Conservation (phyloP, 208 protist species). For the Acanthamoeba triangularis region DNA sequence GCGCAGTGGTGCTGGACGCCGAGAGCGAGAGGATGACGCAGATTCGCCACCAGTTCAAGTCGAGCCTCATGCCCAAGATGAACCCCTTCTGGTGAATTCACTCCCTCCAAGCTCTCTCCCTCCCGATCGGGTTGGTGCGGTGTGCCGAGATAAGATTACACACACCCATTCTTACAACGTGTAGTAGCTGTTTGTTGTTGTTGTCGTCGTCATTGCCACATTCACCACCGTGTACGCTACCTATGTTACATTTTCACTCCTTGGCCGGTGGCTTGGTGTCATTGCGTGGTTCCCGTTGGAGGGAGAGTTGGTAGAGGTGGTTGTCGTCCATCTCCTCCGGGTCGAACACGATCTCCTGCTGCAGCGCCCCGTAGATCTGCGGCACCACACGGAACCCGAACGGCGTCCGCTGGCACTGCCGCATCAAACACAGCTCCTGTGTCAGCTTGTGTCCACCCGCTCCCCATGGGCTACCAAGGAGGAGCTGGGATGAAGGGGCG, state of each 20-base stretch:
- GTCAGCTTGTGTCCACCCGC: too few relatives aligned
- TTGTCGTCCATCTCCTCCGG: background rate
- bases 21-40: slow-evolving; percentile 20
- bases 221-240: too few relatives aligned
- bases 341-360: slow-evolving; percentile 13
- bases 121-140: too few relatives aligned
- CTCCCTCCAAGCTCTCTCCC: background rate
- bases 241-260: too few relatives aligned
- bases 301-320: slow-evolving; percentile 22
- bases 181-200: too few relatives aligned
- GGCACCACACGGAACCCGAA: slow-evolving; percentile 1
- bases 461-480: too few relatives aligned
- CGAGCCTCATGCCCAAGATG: slow-evolving; percentile 33
- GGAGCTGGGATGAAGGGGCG: background rate
- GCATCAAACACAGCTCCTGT: too few relatives aligned
- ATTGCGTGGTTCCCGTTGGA: background rate
- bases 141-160: too few relatives aligned
- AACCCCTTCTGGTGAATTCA: background rate
- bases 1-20: background rate
- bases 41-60: background rate
- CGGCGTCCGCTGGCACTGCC: background rate
- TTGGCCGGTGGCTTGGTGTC: background rate
- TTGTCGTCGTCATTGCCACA: too few relatives aligned
- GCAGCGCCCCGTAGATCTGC: background rate
- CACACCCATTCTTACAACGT: too few relatives aligned